Conservation (phyloP, 164 flowering plant genomes). For the Platanus orientalis region DNA sequence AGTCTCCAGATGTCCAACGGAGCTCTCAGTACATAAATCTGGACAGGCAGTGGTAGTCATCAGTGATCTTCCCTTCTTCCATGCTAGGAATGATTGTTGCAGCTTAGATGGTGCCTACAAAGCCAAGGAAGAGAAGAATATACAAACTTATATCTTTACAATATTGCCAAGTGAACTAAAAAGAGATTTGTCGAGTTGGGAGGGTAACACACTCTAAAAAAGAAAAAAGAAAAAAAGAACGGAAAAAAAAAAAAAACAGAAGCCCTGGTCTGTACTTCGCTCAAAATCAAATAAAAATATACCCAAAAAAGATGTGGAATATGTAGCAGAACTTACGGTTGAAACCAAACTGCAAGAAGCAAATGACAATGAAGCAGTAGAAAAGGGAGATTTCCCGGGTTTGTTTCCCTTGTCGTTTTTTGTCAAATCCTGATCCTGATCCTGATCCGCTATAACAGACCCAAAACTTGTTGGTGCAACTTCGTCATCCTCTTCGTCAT, state of each 20-base stretch:
- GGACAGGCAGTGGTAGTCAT: neutral
- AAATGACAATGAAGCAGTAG: slow-evolving; percentile 63
- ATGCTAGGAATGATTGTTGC: slow-evolving; percentile 38
- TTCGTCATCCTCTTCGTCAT: slow-evolving; percentile 44
- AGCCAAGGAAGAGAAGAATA: slow-evolving; percentile 3
- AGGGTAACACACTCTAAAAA: no score
- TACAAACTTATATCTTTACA: neutral
- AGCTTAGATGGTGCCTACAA: slow-evolving; percentile 58
- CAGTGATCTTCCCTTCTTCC: slow-evolving; percentile 35
- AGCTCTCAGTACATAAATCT: slow-evolving; percentile 4
- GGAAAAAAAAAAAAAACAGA: no score
- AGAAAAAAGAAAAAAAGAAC: no score
- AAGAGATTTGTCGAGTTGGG: no score
- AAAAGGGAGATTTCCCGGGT: slow-evolving; percentile 58
- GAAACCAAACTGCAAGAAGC: slow-evolving; percentile 49
- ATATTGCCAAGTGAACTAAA: no score
- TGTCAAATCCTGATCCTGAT: slow-evolving; percentile 21
- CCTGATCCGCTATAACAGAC: slow-evolving; percentile 23
- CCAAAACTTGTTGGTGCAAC: slow-evolving; percentile 71
- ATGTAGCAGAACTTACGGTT: slow-evolving; percentile 41
- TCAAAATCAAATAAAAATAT: neutral
- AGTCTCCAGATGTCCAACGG: slow-evolving; percentile 1
- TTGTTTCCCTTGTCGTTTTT: slow-evolving; percentile 34
- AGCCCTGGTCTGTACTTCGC: neutral
- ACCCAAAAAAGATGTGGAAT: neutral